Percentiles rank a stretch among this genome's conserved stretches.
Conservation (phyloP, 2,329 filamentous ascomycete species). For the Cercospora sp. region DNA sequence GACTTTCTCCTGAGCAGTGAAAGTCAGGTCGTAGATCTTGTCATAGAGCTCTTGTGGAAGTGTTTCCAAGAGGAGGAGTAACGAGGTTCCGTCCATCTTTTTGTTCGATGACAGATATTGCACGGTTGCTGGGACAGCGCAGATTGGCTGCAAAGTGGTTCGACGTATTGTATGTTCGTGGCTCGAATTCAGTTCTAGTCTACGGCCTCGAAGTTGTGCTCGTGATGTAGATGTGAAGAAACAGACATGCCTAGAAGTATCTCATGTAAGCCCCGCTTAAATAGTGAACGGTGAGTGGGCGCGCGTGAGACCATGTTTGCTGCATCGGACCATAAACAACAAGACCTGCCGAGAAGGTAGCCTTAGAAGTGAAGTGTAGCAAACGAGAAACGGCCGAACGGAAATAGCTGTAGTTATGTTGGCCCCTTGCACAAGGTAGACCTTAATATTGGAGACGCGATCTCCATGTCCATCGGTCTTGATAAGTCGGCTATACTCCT, state of each 20-base stretch:
- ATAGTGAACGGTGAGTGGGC: no score
- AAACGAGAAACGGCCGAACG: neutral
- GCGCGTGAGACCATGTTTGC: neutral
- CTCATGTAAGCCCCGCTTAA: no score
- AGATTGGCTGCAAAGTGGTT: neutral
- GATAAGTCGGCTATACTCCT: neutral
- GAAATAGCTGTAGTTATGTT: no score
- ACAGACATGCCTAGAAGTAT: no score
- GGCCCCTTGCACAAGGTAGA: neutral
- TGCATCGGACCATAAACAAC: neutral
- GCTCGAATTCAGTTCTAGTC: no score
- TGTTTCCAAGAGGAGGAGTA: no score
- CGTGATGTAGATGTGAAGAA: no score
- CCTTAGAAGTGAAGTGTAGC: neutral
- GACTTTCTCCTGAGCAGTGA: neutral
- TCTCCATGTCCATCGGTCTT: no score
- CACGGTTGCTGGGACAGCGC: neutral
- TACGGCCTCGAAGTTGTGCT: no score
- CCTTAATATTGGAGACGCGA: neutral
- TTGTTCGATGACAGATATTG: neutral
- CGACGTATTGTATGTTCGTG: no score
- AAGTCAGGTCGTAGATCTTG: neutral
- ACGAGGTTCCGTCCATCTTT: neutral
- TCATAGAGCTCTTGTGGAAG: conserved; percentile 15
- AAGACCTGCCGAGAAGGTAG: neutral